These are phyloP conservation scores for Aspergillus versicolor DNA, from an alignment of 2,329 filamentous ascomycete species.

Conservation along the genomic window DNA sequence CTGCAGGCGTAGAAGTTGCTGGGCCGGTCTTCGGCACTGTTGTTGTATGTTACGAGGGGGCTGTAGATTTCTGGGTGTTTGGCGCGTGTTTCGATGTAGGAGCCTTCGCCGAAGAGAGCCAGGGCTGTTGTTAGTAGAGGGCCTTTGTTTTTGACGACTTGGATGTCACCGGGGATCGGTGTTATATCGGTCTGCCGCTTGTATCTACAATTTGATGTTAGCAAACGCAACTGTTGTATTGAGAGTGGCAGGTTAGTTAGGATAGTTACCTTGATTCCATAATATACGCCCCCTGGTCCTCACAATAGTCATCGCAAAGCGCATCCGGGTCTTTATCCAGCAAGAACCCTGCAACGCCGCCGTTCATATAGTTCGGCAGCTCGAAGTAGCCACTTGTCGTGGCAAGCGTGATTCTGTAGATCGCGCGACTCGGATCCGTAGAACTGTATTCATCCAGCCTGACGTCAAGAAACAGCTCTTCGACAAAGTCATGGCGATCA, in stretches of 20 bases:
- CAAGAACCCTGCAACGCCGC: slow-evolving; percentile 17
- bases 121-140: slow-evolving; percentile 22
- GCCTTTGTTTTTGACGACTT: slow-evolving; percentile 13
- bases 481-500: slow-evolving; percentile 30
- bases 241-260: not conserved
- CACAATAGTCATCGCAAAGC: not conserved
- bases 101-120: slow-evolving; percentile 25
- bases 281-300: not conserved
- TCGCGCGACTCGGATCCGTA: not conserved
- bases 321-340: slow-evolving; percentile 12
- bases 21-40: no score
- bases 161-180: not conserved
- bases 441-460: not conserved
- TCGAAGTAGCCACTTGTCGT: slow-evolving; percentile 36
- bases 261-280: not conserved
- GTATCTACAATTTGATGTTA: not conserved
- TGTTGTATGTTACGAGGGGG: not conserved
- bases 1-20: not conserved
- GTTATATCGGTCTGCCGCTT: not conserved
- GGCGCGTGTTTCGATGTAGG: slow-evolving; percentile 16
- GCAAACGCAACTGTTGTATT: no score
- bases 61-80: slow-evolving; percentile 1
- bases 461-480: slow-evolving; percentile 29
- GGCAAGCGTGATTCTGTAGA: slow-evolving; percentile 24
- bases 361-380: slow-evolving; percentile 31